These are phyloP conservation scores for Penicillium sumatraense DNA, from an alignment of 2,329 filamentous ascomycete species.

Conservation along the genomic window DNA sequence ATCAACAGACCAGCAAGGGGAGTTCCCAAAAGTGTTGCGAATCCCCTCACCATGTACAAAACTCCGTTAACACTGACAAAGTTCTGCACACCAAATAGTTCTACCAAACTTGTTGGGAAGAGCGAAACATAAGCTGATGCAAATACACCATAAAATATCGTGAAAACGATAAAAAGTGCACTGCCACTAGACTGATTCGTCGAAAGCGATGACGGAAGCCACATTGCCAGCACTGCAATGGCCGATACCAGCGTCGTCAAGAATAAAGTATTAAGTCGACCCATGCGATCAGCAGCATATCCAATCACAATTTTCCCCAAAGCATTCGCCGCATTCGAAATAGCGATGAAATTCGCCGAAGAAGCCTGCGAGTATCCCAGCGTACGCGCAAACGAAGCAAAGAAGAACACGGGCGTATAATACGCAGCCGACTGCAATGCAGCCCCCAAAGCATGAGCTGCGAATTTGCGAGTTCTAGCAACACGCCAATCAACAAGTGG, in stretches of 20 bases:
- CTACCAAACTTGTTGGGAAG: constrained; percentile 45
- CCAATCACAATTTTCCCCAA: constrained; percentile 45
- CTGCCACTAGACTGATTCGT: constrained; percentile 15
- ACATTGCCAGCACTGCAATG: constrained; percentile 31
- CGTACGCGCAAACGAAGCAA: constrained; percentile 44
- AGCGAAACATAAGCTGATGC: constrained; percentile 45
- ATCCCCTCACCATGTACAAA: constrained; percentile 45
- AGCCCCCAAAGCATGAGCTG: constrained; percentile 40
- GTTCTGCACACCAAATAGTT: constrained; percentile 45
- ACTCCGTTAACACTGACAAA: constrained; percentile 46
- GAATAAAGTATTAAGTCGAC: constrained; percentile 45
- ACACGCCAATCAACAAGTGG: constrained; percentile 42
- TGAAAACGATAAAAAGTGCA: constrained; percentile 36
- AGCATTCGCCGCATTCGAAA: constrained; percentile 47
- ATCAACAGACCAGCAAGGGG: constrained; percentile 39
- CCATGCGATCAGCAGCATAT: constrained; percentile 42
- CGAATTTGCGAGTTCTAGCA: constrained; percentile 38
- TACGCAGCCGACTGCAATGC: constrained; percentile 45
- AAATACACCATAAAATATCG: constrained; percentile 41
- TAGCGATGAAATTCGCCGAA: constrained; percentile 45
- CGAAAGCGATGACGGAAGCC: constrained; percentile 28
- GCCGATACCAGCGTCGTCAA: constrained; percentile 34
- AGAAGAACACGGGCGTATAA: constrained; percentile 45
- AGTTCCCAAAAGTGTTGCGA: constrained; percentile 44
- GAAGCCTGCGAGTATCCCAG: constrained; percentile 42